Conservation (phyloP, 2,329 filamentous ascomycete genomes). For the Botrytis tulipae region DNA sequence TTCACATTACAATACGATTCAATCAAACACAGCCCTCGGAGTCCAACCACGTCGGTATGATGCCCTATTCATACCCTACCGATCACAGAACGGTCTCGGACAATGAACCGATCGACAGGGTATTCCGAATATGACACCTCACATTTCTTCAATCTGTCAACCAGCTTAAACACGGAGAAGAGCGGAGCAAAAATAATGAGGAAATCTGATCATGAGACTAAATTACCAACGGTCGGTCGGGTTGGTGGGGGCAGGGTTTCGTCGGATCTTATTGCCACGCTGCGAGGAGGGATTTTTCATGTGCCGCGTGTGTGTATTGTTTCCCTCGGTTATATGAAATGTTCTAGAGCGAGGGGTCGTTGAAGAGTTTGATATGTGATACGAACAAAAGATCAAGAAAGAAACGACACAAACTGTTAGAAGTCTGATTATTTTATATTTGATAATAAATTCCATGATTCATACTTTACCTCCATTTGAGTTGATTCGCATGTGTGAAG, state of each 20-base stretch:
- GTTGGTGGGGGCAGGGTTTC: neutral
- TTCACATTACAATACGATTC: neutral
- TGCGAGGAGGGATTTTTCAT: neutral
- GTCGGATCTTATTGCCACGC: neutral
- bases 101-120: slow-evolving; percentile 11
- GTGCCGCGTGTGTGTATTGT: neutral
- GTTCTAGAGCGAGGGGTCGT: slow-evolving; percentile 1
- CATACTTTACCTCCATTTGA: neutral
- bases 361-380: neutral
- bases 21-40: neutral
- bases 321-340: slow-evolving; percentile 8
- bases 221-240: neutral
- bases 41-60: neutral
- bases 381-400: neutral
- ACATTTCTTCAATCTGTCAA: neutral
- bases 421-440: neutral
- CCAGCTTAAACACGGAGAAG: neutral
- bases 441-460: neutral
- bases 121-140: slow-evolving; percentile 4
- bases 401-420: neutral
- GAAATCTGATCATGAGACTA: neutral
- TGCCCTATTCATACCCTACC: neutral
- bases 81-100: neutral
- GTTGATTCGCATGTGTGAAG: neutral
- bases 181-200: neutral